phyloP scores from a whole-genome alignment of 2,329 filamentous ascomycete species.

The Neopestalotiopsis clavispora region DNA sequence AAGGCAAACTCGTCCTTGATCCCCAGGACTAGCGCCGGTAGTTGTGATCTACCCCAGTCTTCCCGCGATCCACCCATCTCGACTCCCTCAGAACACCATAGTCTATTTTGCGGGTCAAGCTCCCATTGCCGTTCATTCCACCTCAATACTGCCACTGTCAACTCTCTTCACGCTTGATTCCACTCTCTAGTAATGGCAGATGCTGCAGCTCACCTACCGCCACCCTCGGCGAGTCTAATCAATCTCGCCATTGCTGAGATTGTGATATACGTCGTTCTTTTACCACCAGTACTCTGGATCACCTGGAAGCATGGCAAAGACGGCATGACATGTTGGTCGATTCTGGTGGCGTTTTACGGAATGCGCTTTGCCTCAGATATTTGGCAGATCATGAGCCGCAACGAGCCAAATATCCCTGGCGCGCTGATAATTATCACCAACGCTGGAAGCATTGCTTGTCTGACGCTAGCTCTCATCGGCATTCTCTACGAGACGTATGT shows the following conservation, averaged over 20 bases:
- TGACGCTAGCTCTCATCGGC: constrained; percentile 2
- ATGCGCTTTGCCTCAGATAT: constrained; percentile 12
- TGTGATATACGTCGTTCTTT: constrained; percentile 5
- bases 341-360: constrained; percentile 1
- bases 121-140: background rate
- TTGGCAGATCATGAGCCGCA: constrained; percentile 4
- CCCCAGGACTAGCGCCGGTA: constrained; percentile 1
- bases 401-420: background rate
- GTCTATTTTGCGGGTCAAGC: background rate
- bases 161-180: background rate
- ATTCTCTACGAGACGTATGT: constrained; percentile 8
- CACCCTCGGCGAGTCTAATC: constrained; percentile 9
- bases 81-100: background rate
- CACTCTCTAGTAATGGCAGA: background rate
- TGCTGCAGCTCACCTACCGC: constrained; percentile 1
- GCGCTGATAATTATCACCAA: constrained; percentile 9
- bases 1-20: background rate
- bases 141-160: background rate
- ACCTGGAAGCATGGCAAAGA: constrained; percentile 12
- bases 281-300: constrained; percentile 3
- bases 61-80: background rate
- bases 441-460: constrained; percentile 12
- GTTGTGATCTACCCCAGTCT: background rate
- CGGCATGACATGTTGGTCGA: constrained; percentile 9
- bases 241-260: constrained; percentile 9